Base-by-base conservation (phyloP, 192 early-diverging fungal species). In the Linnemannia schmuckeri region DNA sequence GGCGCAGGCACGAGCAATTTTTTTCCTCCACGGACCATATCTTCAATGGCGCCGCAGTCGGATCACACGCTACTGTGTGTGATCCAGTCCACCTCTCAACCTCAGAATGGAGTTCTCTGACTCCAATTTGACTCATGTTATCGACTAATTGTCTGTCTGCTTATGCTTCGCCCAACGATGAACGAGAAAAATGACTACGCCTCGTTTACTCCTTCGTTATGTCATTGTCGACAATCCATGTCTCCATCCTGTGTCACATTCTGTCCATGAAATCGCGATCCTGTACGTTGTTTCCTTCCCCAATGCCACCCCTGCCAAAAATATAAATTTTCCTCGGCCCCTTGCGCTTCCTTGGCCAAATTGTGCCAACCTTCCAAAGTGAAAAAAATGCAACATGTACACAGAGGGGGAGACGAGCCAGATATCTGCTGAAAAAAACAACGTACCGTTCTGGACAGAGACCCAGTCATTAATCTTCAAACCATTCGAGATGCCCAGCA, bases 401-500 rank as follows among this genome's bases (percentile, higher is more conserved):
- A 18, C 37, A 37, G 37, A 3, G 37, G 37, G 37, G 1, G 37
- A n/a, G n/a, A n/a, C 10, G 0, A 44, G 42, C 10, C 42, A 10
- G 6, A 44, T 12, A 44, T 12, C 42, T 12, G 10, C 42, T 44
- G 10, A 7, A 44, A 44, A 44, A 44, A 22, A 69, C n/a, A 52
- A 52, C 44, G 70, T 89, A 96, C 96, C 96, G 82, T 91, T 96
- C 72, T 93, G 90, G 75, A 96, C 94, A 54, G 90, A 89, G 68
- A 93, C 94, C 97, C 97, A 99, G 88, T 98, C 96, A 87, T 96
- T 95, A 76, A 95, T 97, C 87, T 97, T 97, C 86, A 92, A 85
- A 4, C 93, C 93, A 81, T 95, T 96, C 61, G 95, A 90, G 68
- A 97, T 91, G 8, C 91, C 85, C 77, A 92, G 92, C 69, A 93